A percentile compares a stretch with the other conserved stretches of the same genome.
These are phyloP conservation scores for Cutaneotrichosporon sp. DNA, from an alignment of 1,284 basidiomycete species.

Conservation along the genomic window DNA sequence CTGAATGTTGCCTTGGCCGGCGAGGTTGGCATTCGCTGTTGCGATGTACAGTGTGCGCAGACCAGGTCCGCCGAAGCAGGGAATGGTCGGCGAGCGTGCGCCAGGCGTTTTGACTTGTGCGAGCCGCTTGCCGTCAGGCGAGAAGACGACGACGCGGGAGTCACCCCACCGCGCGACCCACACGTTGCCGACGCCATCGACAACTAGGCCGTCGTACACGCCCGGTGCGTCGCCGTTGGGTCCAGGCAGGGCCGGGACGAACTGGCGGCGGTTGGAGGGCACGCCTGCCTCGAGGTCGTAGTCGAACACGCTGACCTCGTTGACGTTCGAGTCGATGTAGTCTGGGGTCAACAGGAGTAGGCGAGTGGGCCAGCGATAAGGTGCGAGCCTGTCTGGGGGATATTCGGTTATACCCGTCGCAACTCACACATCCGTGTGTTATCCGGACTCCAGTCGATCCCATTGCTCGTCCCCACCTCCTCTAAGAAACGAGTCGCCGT, in stretches of 20 bases:
- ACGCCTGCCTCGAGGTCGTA: slow-evolving; percentile 40
- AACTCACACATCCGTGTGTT: slow-evolving; percentile 47
- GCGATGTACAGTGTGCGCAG: slow-evolving; percentile 45
- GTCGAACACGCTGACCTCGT: slow-evolving; percentile 37
- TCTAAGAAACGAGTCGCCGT: slow-evolving; percentile 30
- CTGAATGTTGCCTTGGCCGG: slow-evolving; percentile 34
- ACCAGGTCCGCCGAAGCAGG: slow-evolving; percentile 47
- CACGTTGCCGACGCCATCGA: slow-evolving; percentile 48
- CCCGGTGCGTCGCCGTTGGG: slow-evolving; percentile 29
- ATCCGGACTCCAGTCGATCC: slow-evolving; percentile 50
- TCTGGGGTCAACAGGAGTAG: slow-evolving; percentile 29
- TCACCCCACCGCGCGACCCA: slow-evolving; percentile 52
- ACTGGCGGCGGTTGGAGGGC: slow-evolving; percentile 31
- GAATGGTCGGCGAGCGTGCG: slow-evolving; percentile 43
- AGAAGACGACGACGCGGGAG: slow-evolving; percentile 42
- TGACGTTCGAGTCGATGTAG: slow-evolving; percentile 49
- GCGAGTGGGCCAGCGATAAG: background rate
- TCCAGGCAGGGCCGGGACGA: slow-evolving; percentile 30
- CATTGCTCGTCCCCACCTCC: slow-evolving; percentile 46
- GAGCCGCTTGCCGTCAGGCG: slow-evolving; percentile 41
- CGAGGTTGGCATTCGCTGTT: slow-evolving; percentile 36
- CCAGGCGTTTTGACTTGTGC: slow-evolving; percentile 33
- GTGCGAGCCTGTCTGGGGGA: background rate
- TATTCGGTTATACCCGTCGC: background rate
- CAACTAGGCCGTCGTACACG: slow-evolving; percentile 48